A percentile compares a stretch with the other conserved stretches of the same genome.
These are phyloP conservation scores for Cornus suecica DNA, from an alignment of 148 eudicot genomes.

Conservation along the genomic window DNA sequence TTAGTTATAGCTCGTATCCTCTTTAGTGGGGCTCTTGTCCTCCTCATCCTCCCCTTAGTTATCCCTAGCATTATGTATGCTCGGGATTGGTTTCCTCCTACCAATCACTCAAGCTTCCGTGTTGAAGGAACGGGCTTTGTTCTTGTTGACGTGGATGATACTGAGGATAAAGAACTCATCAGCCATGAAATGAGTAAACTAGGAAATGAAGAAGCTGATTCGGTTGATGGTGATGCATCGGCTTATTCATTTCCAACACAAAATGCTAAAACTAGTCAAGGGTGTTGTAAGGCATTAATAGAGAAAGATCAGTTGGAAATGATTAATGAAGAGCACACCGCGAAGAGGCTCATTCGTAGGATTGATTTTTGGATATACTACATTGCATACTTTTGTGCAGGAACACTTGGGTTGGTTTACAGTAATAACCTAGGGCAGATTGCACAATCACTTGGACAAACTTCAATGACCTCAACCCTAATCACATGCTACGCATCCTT, in stretches of 20 bases:
- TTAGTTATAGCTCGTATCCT: conserved; percentile 35
- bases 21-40: conserved; percentile 56
- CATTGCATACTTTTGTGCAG: conserved; percentile 79
- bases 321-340: conserved; percentile 85
- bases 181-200: conserved; percentile 21
- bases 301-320: conserved; percentile 49
- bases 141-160: conserved; percentile 57
- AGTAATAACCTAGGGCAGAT: conserved; percentile 91
- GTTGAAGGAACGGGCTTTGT: conserved; percentile 51
- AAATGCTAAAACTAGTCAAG: conserved; percentile 17
- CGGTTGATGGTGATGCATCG: conserved; percentile 19
- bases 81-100: conserved; percentile 52
- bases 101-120: conserved; percentile 38
- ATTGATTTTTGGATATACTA: conserved; percentile 89
- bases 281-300: conserved; percentile 37
- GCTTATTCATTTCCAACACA: conserved; percentile 5
- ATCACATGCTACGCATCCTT: conserved; percentile 77
- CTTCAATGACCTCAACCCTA: conserved; percentile 53
- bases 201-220: conserved; percentile 14
- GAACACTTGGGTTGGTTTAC: conserved; percentile 85
- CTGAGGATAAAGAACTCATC: conserved; percentile 55
- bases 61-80: conserved; percentile 68
- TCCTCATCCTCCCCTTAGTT: conserved; percentile 56
- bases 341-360: conserved; percentile 46
- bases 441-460: conserved; percentile 73